These are phyloP conservation scores for Debaryomyces prosopidis DNA, from an alignment of 805 yeast species.

Conservation along the genomic window DNA sequence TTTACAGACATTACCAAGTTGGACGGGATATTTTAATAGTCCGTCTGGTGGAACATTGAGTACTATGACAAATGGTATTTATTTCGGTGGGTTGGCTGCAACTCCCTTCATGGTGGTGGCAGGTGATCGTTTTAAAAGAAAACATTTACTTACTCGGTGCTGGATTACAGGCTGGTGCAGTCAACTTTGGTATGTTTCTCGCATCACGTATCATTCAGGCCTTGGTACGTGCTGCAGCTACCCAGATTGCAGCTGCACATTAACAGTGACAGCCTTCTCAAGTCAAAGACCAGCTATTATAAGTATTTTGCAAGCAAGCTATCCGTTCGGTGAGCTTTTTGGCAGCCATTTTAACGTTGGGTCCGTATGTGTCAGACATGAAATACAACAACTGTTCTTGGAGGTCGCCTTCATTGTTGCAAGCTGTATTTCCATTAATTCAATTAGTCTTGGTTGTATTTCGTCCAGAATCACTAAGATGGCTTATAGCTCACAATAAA, in stretches of 20 bases:
- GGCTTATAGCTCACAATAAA: slow-evolving; percentile 35
- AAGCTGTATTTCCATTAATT: not conserved
- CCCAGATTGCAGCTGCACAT: slow-evolving; percentile 61
- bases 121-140: slow-evolving; percentile 41
- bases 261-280: slow-evolving; percentile 56
- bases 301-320: slow-evolving; percentile 61
- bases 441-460: not conserved
- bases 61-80: too few relatives aligned
- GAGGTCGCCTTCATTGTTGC: slow-evolving; percentile 8
- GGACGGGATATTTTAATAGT: slow-evolving; percentile 22
- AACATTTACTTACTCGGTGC: slow-evolving; percentile 34
- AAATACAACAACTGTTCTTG: slow-evolving; percentile 26
- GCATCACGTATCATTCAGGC: slow-evolving; percentile 52
- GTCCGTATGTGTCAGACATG: slow-evolving; percentile 33
- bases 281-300: slow-evolving; percentile 38
- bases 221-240: slow-evolving; percentile 27
- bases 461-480: slow-evolving; percentile 50
- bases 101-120: slow-evolving; percentile 45
- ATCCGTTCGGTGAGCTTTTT: slow-evolving; percentile 53
- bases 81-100: too few relatives aligned
- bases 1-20: slow-evolving; percentile 16
- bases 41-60: slow-evolving; percentile 25
- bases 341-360: slow-evolving; percentile 47
- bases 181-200: slow-evolving; percentile 39
- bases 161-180: slow-evolving; percentile 31